A percentile compares a stretch with the other conserved stretches of the same genome.
Evolutionary conservation across 768 basidiomycete species (phyloP).

Genomic region (Panellus pusillus): DNA sequence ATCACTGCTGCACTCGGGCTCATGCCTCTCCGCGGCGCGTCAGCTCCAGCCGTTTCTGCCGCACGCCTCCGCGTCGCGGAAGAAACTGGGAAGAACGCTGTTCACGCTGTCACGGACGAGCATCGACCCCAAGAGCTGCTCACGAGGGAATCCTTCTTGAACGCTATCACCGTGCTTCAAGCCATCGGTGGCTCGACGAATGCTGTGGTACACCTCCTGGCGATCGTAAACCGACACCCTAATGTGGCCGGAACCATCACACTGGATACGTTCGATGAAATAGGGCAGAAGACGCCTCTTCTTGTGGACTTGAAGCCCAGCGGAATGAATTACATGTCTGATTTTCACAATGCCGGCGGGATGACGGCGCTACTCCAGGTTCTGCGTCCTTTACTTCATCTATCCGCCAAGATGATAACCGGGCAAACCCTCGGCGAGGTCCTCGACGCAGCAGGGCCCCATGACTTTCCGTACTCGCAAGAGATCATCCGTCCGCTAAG

Average conservation of each 20-base stretch:
- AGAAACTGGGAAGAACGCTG: constrained; percentile 19
- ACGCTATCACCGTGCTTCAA: constrained; percentile 63
- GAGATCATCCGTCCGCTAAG: constrained; percentile 55
- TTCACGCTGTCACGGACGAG: constrained; percentile 11
- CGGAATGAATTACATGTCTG: constrained; percentile 63
- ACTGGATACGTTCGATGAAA: constrained; percentile 21
- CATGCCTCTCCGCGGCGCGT: constrained; percentile 21
- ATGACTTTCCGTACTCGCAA: constrained; percentile 48
- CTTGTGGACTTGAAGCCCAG: constrained; percentile 43
- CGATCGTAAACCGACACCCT: constrained; percentile 57
- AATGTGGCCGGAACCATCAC: constrained; percentile 35
- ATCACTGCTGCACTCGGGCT: constrained; percentile 18
- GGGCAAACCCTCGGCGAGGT: constrained; percentile 70
- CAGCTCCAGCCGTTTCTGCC: constrained; percentile 21
- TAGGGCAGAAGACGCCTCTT: constrained; percentile 19
- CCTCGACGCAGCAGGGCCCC: constrained; percentile 52
- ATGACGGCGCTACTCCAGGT: constrained; percentile 59
- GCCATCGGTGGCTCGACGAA: constrained; percentile 65
- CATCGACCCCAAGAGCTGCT: constrained; percentile 38
- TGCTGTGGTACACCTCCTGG: constrained; percentile 60
- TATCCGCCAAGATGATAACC: constrained; percentile 61
- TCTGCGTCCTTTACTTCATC: constrained; percentile 55
- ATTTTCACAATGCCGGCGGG: constrained; percentile 62
- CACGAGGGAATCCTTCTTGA: constrained; percentile 59
- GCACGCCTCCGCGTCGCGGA: constrained; percentile 21